A percentile compares a stretch with the other conserved stretches of the same genome.
These are phyloP conservation scores for Pholiota microspora DNA, from an alignment of 768 basidiomycete genomes.

Conservation along the genomic window DNA sequence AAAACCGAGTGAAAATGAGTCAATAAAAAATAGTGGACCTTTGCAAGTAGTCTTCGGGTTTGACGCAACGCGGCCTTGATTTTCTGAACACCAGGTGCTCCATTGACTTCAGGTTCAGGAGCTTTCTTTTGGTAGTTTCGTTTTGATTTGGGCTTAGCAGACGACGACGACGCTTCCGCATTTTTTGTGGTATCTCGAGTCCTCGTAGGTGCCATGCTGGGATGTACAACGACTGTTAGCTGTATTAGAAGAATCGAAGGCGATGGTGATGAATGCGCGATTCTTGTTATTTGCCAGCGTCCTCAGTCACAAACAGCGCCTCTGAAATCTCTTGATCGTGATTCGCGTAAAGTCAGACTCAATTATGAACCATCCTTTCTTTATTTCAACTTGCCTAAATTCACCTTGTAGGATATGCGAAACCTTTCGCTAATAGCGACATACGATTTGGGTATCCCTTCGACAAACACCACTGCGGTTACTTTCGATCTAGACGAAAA, in stretches of 20 bases:
- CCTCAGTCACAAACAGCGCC: slow-evolving; percentile 19
- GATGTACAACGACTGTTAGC: not conserved
- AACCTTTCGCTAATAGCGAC: slow-evolving; percentile 49
- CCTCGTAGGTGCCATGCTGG: slow-evolving; percentile 26
- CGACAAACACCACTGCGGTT: slow-evolving; percentile 39
- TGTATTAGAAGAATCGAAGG: slow-evolving; percentile 3
- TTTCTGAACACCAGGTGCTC: slow-evolving; percentile 74
- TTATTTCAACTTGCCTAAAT: slow-evolving; percentile 4
- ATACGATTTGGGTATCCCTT: slow-evolving; percentile 15
- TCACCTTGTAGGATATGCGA: slow-evolving; percentile 39
- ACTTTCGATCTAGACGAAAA: slow-evolving; percentile 67
- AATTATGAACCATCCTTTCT: slow-evolving; percentile 1
- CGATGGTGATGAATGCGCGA: too few species aligned
- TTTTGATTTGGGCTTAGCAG: slow-evolving; percentile 21
- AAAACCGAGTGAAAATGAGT: not conserved
- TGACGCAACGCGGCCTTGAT: slow-evolving; percentile 84
- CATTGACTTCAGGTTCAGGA: slow-evolving; percentile 26
- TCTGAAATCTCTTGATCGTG: slow-evolving; percentile 16
- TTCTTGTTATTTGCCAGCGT: slow-evolving; percentile 16
- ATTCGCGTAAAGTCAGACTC: slow-evolving; percentile 12
- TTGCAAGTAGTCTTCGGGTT: slow-evolving; percentile 77
- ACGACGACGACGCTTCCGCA: slow-evolving; percentile 25
- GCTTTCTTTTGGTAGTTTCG: slow-evolving; percentile 23
- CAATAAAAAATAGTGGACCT: slow-evolving; percentile 50
- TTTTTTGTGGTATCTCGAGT: slow-evolving; percentile 17